Conservation (phyloP, 805 yeast genomes). For the Lipomyces sp. region DNA sequence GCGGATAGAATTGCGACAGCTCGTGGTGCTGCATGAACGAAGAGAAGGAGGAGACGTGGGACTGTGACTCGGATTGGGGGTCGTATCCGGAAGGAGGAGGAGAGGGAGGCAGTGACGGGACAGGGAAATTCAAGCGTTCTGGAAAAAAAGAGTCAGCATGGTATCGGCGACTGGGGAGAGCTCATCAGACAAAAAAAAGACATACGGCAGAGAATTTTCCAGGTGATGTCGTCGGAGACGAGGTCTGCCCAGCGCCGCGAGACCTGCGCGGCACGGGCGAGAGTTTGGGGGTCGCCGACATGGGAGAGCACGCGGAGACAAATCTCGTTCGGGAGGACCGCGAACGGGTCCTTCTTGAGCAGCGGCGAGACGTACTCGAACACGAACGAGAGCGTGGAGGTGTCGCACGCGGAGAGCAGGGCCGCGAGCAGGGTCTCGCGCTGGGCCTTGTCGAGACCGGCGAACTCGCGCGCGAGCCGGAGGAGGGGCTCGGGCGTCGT, state of each 20-base stretch:
- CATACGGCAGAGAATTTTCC: constrained; percentile 42
- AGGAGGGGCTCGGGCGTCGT: constrained; percentile 8
- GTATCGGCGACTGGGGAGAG: too few relatives aligned
- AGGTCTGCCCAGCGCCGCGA: constrained; percentile 68
- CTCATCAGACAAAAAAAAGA: constrained; percentile 15
- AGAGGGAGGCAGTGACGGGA: background rate
- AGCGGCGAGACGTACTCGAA: constrained; percentile 38
- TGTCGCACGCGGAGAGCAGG: constrained; percentile 28
- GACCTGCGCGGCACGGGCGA: constrained; percentile 91
- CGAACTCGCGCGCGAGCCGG: constrained; percentile 17
- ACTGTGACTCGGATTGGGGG: too few relatives aligned
- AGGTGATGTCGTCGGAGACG: constrained; percentile 43
- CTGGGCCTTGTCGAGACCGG: constrained; percentile 12
- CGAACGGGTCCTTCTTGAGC: constrained; percentile 44
- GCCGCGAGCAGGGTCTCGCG: constrained; percentile 21
- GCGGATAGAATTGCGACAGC: background rate
- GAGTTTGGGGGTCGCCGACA: constrained; percentile 74
- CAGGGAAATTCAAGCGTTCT: background rate
- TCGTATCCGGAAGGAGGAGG: too few relatives aligned
- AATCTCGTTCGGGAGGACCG: constrained; percentile 69
- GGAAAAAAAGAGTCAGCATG: too few relatives aligned
- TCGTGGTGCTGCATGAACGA: background rate
- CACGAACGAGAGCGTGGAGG: constrained; percentile 25
- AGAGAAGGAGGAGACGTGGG: too few relatives aligned
- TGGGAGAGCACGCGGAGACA: constrained; percentile 79